phyloP scores from a whole-genome alignment of 805 yeast species.

The Myxozyma neglecta region DNA sequence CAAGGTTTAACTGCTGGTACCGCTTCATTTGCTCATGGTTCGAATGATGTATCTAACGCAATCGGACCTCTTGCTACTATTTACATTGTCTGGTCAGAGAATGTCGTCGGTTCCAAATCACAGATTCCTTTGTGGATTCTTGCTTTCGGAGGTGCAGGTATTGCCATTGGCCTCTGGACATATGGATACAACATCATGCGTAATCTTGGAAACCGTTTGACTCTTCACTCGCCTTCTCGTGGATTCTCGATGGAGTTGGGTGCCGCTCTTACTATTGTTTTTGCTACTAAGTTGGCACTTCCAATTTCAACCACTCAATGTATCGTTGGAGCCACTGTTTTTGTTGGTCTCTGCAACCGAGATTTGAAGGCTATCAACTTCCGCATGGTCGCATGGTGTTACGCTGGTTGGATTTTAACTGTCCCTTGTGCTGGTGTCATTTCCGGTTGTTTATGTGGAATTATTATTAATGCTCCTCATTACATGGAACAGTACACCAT shows the following conservation, averaged over 20 bases:
- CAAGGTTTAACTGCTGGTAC: slow-evolving; percentile 75
- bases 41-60: slow-evolving; percentile 77
- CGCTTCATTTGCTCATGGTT: slow-evolving; percentile 81
- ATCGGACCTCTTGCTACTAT: slow-evolving; percentile 72
- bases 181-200: slow-evolving; percentile 70
- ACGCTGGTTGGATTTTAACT: slow-evolving; percentile 70
- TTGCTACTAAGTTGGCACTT: slow-evolving; percentile 70
- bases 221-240: slow-evolving; percentile 73
- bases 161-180: slow-evolving; percentile 69
- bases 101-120: slow-evolving; percentile 47
- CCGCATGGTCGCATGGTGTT: slow-evolving; percentile 74
- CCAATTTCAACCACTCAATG: slow-evolving; percentile 79
- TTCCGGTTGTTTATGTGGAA: slow-evolving; percentile 65
- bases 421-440: slow-evolving; percentile 72
- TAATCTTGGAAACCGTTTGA: slow-evolving; percentile 70
- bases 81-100: slow-evolving; percentile 59
- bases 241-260: slow-evolving; percentile 77
- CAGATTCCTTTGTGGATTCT: slow-evolving; percentile 73
- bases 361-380: slow-evolving; percentile 67
- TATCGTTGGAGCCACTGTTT: slow-evolving; percentile 76
- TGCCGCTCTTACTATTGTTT: slow-evolving; percentile 70
- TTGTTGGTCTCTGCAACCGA: slow-evolving; percentile 70
- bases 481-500: slow-evolving; percentile 23
- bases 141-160: slow-evolving; percentile 63
- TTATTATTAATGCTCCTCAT: slow-evolving; percentile 64